Conservation (phyloP, 2,329 filamentous ascomycete genomes). For the Rhinocladiella similis region DNA sequence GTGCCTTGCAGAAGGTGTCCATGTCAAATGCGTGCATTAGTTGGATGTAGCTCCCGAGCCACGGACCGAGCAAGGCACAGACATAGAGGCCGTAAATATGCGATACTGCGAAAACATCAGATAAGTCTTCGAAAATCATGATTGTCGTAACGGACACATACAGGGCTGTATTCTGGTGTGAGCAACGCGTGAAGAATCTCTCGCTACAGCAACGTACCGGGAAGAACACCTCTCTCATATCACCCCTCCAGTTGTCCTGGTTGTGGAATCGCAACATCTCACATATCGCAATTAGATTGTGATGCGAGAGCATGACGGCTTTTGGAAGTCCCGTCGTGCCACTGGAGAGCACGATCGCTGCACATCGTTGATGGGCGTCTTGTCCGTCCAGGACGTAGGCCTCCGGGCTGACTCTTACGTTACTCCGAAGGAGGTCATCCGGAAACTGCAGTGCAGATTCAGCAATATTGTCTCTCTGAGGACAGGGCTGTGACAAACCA, state of each 20-base stretch:
- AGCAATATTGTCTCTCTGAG: too few species aligned
- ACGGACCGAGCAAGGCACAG: slow-evolving; percentile 5
- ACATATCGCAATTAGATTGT: slow-evolving; percentile 50
- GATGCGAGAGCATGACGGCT: slow-evolving; percentile 40
- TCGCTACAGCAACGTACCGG: not conserved
- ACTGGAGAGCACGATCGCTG: slow-evolving; percentile 1
- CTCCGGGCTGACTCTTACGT: not conserved
- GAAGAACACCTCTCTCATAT: slow-evolving; percentile 9
- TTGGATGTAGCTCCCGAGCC: slow-evolving; percentile 1
- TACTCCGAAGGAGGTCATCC: not conserved
- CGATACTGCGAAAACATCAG: not conserved
- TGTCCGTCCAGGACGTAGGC: slow-evolving; percentile 5
- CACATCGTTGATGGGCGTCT: slow-evolving; percentile 1
- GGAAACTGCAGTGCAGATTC: not conserved
- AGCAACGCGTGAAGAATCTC: too few species aligned
- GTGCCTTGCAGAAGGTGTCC: slow-evolving; percentile 2
- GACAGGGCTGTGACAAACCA: not conserved
- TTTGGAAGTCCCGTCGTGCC: slow-evolving; percentile 34
- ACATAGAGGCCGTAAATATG: slow-evolving; percentile 7
- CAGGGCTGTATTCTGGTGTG: not conserved
- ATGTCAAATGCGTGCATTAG: slow-evolving; percentile 7
- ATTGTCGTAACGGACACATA: not conserved
- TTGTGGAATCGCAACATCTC: slow-evolving; percentile 1
- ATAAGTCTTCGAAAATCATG: not conserved
- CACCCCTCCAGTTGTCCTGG: slow-evolving; percentile 3